Base-by-base conservation (phyloP, 2,329 filamentous ascomycete species). In the Pseudogymnoascus verrucosus region DNA sequence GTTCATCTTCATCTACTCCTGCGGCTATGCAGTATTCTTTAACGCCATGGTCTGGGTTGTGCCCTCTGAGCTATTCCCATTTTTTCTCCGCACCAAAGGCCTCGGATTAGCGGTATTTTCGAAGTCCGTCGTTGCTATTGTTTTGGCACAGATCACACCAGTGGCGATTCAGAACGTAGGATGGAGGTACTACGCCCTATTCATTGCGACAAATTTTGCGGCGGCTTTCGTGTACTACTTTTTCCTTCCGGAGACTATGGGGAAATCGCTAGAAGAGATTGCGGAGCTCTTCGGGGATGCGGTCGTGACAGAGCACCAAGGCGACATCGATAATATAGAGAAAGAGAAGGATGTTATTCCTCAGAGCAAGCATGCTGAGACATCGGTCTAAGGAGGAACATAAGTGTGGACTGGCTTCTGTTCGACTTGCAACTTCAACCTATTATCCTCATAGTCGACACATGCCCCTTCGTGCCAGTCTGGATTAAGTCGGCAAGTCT, bases 231-330 rank as follows among this genome's bases (percentile, higher is more conserved):
- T 76, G 5, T 76, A 76, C 28, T 76, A 71, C 44, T 70, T 77
- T 68, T 80, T 83, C 70, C 77, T 89, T 66, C 85, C 86, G 65
- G 86, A 89, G 76, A 89, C 87, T 60, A 88, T 88, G 75, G 85
- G 85, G 44, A 78, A 89, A 19, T 84, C 81, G 0, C 79, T 89
- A 44, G 87, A 89, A 74, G 80, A 87, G 69, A 76, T 76, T 67
- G 71, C 68, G 2, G 69, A 67, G 47, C 47, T 69, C 0, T 74
- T 74, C 59, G 72, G 70, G 4, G 69, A 69, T 37, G 64, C 67
- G 60, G 57, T 60, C 6, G 63, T 57, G 11, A 63, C 62, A 23
- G 62, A 51, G 63, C 34, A 65, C 39, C 16, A 8, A 11, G 16
- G 39, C 39, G 39, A 42, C 39, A 21, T 42, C 39, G 16, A 42